phyloP scores from a whole-genome alignment of 2,329 filamentous ascomycete genomes.

The Stemphylium beticola region DNA sequence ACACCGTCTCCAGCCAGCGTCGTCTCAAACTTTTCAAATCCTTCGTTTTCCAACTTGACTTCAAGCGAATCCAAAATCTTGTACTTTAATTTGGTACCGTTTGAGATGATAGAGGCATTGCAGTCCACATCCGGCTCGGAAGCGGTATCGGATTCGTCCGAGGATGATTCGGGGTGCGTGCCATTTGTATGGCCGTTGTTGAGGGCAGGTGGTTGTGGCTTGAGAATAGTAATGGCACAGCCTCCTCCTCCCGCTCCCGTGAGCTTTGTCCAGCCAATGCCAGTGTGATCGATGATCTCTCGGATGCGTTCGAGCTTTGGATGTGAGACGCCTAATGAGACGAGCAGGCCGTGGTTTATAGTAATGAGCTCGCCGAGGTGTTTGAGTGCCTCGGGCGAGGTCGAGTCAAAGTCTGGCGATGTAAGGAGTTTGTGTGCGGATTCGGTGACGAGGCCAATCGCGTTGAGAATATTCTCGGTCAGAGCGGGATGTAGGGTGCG shows the following conservation, averaged over 20 bases:
- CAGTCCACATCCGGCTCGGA: constrained; percentile 35
- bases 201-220: constrained; percentile 59
- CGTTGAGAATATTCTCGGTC: constrained; percentile 79
- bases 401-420: constrained; percentile 70
- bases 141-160: constrained; percentile 33
- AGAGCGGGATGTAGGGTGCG: constrained; percentile 75
- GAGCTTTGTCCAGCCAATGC: constrained; percentile 95
- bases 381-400: constrained; percentile 68
- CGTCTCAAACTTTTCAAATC: constrained; percentile 84
- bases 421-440: constrained; percentile 63
- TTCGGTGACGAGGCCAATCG: constrained; percentile 77
- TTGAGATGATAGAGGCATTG: constrained; percentile 40
- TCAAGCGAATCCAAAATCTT: constrained; percentile 66
- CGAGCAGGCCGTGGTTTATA: constrained; percentile 90
- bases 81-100: constrained; percentile 43
- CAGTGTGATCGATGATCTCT: constrained; percentile 81
- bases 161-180: constrained; percentile 25
- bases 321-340: constrained; percentile 92
- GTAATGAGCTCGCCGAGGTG: constrained; percentile 86
- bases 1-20: constrained; percentile 93
- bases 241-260: constrained; percentile 95
- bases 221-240: constrained; percentile 90
- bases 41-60: constrained; percentile 61
- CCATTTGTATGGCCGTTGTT: constrained; percentile 54
- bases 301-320: constrained; percentile 89